Evolutionary conservation across 2,329 filamentous ascomycete species (phyloP).

Genomic region (Paramyrothecium sp.): DNA sequence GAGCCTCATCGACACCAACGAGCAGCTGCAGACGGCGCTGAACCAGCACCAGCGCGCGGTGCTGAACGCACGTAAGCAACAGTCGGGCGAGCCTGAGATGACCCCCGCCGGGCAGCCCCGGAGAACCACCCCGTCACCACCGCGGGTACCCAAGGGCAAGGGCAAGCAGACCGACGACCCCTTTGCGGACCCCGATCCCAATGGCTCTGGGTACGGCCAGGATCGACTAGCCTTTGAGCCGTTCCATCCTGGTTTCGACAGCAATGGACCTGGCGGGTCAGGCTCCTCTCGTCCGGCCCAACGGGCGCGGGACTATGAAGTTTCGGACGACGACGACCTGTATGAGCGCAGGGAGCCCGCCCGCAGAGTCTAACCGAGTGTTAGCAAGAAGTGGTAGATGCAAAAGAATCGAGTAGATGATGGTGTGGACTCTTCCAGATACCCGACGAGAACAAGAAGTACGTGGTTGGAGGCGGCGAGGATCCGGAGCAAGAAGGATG

Average conservation of each 20-base stretch:
- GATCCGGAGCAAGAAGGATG: too few species aligned
- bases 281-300: slow-evolving; percentile 12
- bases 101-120: not conserved
- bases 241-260: slow-evolving; percentile 38
- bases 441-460: not conserved
- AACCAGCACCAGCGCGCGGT: slow-evolving; percentile 83
- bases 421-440: not conserved
- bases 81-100: slow-evolving; percentile 15
- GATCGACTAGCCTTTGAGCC: slow-evolving; percentile 30
- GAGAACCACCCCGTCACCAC: not conserved
- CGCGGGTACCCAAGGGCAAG: slow-evolving; percentile 22
- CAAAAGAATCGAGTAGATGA: not conserved
- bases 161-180: slow-evolving; percentile 36
- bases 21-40: slow-evolving; percentile 79
- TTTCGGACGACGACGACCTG: slow-evolving; percentile 34
- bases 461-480: not conserved
- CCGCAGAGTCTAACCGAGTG: slow-evolving; percentile 27
- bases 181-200: slow-evolving; percentile 26
- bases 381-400: not conserved
- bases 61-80: slow-evolving; percentile 57
- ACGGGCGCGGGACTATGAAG: slow-evolving; percentile 17
- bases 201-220: slow-evolving; percentile 9
- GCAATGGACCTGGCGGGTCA: slow-evolving; percentile 35
- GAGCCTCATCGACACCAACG: slow-evolving; percentile 90
- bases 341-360: slow-evolving; percentile 38